Evolutionary conservation across 1,284 basidiomycete species (phyloP).

Genomic region (Cryptococcus sp.): DNA sequence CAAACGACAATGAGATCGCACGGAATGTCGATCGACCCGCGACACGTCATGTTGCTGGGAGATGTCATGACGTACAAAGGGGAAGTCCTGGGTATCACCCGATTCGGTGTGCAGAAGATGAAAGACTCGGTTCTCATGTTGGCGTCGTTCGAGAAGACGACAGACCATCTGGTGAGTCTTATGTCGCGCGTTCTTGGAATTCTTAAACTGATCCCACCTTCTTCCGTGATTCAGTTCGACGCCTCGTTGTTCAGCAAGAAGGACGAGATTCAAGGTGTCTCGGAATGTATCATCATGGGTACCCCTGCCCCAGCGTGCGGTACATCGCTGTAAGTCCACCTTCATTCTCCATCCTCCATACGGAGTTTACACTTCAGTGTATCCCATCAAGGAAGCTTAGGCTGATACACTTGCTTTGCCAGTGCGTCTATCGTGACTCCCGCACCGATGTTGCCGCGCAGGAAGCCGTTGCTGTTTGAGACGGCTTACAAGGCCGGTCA

Average conservation of each 20-base stretch:
- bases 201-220: neutral
- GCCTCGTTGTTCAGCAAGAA: constrained; percentile 95
- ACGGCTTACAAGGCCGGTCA: constrained; percentile 51
- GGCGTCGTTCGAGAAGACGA: constrained; percentile 99
- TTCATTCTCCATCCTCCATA: neutral
- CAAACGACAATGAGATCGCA: constrained; percentile 97
- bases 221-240: constrained; percentile 64
- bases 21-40: constrained; percentile 98
- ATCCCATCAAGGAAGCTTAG: neutral
- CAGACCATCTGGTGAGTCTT: constrained; percentile 75
- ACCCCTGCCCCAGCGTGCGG: constrained; percentile 95
- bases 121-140: constrained; percentile 99
- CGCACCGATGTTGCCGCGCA: constrained; percentile 60
- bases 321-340: constrained; percentile 75
- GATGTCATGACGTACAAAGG: constrained; percentile 99
- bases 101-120: constrained; percentile 99
- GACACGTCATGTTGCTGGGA: constrained; percentile 97
- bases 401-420: neutral
- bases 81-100: constrained; percentile 96
- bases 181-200: neutral
- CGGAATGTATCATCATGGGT: constrained; percentile 99
- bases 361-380: constrained; percentile 4
- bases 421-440: constrained; percentile 64
- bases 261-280: constrained; percentile 92
- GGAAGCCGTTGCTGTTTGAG: constrained; percentile 63